Evolutionary conservation across 2,329 filamentous ascomycete species (phyloP).

Genomic region (Cladophialophora exuberans): DNA sequence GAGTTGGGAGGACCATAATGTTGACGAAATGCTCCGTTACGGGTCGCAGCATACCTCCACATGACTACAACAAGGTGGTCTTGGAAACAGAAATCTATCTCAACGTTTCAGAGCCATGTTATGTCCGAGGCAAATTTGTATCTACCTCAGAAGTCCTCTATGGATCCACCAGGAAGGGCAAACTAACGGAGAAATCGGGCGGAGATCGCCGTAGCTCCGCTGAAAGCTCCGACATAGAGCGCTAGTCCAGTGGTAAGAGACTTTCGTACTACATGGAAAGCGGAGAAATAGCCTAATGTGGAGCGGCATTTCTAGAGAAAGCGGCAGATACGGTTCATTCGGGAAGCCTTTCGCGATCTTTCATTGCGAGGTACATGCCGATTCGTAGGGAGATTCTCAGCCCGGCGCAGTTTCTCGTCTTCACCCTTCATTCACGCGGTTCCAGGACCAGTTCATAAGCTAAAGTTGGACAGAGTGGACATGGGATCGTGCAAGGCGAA

Average conservation of each 20-base stretch:
- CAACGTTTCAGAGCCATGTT: too few relatives aligned
- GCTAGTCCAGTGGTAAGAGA: background rate
- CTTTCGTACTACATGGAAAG: background rate
- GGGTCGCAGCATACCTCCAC: too few relatives aligned
- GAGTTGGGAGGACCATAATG: too few relatives aligned
- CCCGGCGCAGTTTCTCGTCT: too few relatives aligned
- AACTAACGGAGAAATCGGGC: background rate
- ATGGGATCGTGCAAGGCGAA: conserved; percentile 12
- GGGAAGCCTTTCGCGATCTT: background rate
- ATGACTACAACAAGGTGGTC: too few relatives aligned
- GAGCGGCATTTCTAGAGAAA: too few relatives aligned
- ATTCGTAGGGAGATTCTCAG: too few relatives aligned
- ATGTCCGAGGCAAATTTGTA: too few relatives aligned
- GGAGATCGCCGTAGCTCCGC: too few relatives aligned
- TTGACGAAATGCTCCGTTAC: too few relatives aligned
- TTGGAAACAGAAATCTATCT: too few relatives aligned
- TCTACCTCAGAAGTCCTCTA: background rate
- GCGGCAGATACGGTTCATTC: background rate
- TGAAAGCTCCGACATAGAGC: background rate
- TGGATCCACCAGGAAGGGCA: background rate
- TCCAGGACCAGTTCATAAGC: background rate
- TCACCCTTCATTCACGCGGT: background rate
- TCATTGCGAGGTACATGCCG: background rate
- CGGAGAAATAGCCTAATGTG: too few relatives aligned
- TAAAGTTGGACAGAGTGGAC: conserved; percentile 17